Conservation (phyloP, 2,329 filamentous ascomycete species). For the Chrysoporthe cubensis region DNA sequence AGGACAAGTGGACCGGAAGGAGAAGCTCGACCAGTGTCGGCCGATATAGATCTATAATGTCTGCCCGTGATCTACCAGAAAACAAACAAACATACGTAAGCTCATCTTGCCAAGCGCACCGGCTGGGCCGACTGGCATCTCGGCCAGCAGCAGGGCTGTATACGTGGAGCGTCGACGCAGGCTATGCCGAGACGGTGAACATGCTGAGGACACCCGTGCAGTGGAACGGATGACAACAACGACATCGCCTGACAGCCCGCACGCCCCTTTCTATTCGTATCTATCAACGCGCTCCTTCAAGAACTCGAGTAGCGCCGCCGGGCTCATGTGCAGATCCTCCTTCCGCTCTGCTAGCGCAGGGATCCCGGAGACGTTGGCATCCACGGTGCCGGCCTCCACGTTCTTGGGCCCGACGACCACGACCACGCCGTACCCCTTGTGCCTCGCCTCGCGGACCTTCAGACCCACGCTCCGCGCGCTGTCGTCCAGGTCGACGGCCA, state of each 20-base stretch:
- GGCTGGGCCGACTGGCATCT: too few relatives aligned
- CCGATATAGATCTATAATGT: too few relatives aligned
- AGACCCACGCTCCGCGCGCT: conserved; percentile 64
- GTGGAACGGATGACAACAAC: neutral
- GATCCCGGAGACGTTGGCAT: conserved; percentile 46
- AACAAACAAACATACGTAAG: too few relatives aligned
- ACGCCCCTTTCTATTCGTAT: conserved; percentile 47
- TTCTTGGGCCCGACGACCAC: conserved; percentile 73
- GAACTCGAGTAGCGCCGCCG: conserved; percentile 48
- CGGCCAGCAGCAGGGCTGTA: too few relatives aligned
- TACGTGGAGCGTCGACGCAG: too few relatives aligned
- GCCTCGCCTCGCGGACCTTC: conserved; percentile 74
- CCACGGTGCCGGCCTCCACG: conserved; percentile 60
- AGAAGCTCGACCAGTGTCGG: too few relatives aligned
- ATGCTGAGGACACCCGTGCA: neutral
- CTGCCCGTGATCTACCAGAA: too few relatives aligned
- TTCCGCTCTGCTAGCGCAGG: conserved; percentile 34
- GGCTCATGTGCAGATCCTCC: conserved; percentile 46
- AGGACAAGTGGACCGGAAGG: too few relatives aligned
- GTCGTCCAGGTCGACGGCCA: conserved; percentile 73
- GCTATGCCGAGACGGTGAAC: too few relatives aligned
- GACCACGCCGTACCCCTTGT: conserved; percentile 73
- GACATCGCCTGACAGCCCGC: conserved; percentile 19
- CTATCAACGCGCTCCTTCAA: conserved; percentile 51
- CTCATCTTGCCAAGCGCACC: too few relatives aligned